Evolutionary conservation across 163 green algal genomes (phyloP), one percentile per base, ranked within the genome.

Genomic region (Coccomyxa subellipsoidea): DNA sequence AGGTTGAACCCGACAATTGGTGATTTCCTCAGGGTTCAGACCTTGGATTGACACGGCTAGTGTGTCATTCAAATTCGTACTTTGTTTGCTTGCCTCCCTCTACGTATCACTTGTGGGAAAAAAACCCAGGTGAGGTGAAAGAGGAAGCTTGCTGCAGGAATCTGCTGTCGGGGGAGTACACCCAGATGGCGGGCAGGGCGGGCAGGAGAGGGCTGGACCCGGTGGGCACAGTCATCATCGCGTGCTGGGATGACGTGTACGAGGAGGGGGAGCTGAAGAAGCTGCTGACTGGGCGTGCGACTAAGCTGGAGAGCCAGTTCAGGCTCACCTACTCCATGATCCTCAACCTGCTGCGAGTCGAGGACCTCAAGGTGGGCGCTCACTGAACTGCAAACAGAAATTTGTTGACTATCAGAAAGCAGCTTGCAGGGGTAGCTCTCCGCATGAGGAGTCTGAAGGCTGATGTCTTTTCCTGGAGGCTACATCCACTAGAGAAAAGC

Each of bases 271-370:
- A 95, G 31, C 70, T 98, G 12, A 85, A 84, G 23, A 83, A 82
- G 84, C 80, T 96, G 87, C 86, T 98, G 54, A 91, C 83, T 2
- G 94, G 93, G 73, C 82, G 82, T 25, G 91, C 91, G 1, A 90
- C 88, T 31, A 85, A 88, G 80, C 90, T 98, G 84, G 85, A 93
- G 84, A 94, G 87, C 87, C 93, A 95, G 84, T 98, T 98, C 90
- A 86, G 95, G 36, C 92, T 98, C 9, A 97, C 94, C 54, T 98
- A 98, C 92, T 91, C 85, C 84, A 98, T 98, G 95, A 98, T 98
- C 75, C 88, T 97, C 35, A 97, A 96, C 89, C 90, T 98, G 84
- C 90, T 98, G 85, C 80, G 95, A 0, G 93, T 97, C 54, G 94
- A 98, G 83, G 95, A 98, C 84, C 91, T 98, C 37, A 97, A 96